Evolutionary conservation across 257 asterid species (phyloP), one percentile per base, ranked within the genome.

Genomic region (Hygrophila difformis): DNA sequence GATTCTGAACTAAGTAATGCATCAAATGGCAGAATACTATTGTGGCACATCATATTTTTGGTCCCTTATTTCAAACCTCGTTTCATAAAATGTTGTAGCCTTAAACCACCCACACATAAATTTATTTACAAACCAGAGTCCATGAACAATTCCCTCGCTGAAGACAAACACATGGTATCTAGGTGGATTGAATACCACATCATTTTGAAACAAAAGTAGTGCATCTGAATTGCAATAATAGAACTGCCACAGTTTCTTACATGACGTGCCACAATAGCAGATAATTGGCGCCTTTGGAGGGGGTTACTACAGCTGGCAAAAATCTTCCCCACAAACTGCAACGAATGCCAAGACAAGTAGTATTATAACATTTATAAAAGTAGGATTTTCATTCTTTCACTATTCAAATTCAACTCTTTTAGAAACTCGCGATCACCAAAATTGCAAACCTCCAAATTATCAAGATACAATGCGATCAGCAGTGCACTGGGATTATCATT

Each of bases 261-360:
- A 61, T 91, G 95, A 34, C 96, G 94, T 49, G 88, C 96, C 59
- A 91, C 74, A 53, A 86, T 80, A 64, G 71, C 86, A 57, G 93
- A 76, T 51, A 86, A 80, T 59, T 91, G 95, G 74, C 63, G 78
- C 78, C 79, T 80, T 51, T 52, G 71, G 49, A 66, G 64, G 51
- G 57, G 71, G 49, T 86, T 94, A 20, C 23, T 38, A 55, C 96
- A 82, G 6, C 67, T 46, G 3, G 65, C 59, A 56, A 82, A 91
- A 39, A 86, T 68, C 64, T 74, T 77, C 68, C 73, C 78, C 18
- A 91, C 93, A 70, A 82, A 73, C 94, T 82, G 86, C 76, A 66
- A 72, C 41, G 51, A 39, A 45, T 26, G 31, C 3, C 63, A 1
- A 44, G 52, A 28, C 34, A 45, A 40, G n/a, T 37, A 60, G 39